Evolutionary conservation across 306 rosid genomes (phyloP).

Genomic region (Rosa chinensis): DNA sequence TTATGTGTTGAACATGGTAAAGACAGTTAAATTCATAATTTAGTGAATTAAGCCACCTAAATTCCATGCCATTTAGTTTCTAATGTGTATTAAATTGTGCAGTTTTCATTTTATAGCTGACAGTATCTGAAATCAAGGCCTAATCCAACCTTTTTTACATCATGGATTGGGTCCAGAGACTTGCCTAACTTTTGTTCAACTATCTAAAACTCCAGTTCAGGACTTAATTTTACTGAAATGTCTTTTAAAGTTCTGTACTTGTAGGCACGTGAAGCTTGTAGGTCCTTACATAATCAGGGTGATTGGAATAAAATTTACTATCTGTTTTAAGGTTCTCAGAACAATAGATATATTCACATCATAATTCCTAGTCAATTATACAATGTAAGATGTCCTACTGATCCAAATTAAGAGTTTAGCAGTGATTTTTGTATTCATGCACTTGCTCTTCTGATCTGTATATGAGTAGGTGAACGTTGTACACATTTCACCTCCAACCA

Average conservation of each 20-base stretch:
- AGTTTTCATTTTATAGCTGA: neutral
- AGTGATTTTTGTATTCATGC: neutral
- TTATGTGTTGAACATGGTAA: conserved; percentile 75
- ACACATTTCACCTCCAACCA: neutral
- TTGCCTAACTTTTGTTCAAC: neutral
- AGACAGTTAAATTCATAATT: conserved; percentile 13
- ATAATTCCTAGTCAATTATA: neutral
- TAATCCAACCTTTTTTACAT: neutral
- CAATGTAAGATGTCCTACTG: neutral
- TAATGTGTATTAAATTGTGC: neutral
- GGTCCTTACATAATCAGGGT: neutral
- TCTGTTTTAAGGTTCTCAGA: neutral
- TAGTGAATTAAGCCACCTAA: neutral
- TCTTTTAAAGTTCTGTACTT: neutral
- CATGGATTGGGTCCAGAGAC: neutral
- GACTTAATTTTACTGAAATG: neutral
- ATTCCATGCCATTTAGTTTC: conserved; percentile 12
- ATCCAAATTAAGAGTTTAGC: neutral
- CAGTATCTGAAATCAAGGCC: neutral
- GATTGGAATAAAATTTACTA: neutral
- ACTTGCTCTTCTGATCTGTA: neutral
- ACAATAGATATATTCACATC: neutral
- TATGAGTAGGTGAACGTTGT: neutral
- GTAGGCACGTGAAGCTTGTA: neutral
- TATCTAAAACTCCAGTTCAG: neutral